Conservation (phyloP, 129 eudicot species). For the Solidago caesia region DNA sequence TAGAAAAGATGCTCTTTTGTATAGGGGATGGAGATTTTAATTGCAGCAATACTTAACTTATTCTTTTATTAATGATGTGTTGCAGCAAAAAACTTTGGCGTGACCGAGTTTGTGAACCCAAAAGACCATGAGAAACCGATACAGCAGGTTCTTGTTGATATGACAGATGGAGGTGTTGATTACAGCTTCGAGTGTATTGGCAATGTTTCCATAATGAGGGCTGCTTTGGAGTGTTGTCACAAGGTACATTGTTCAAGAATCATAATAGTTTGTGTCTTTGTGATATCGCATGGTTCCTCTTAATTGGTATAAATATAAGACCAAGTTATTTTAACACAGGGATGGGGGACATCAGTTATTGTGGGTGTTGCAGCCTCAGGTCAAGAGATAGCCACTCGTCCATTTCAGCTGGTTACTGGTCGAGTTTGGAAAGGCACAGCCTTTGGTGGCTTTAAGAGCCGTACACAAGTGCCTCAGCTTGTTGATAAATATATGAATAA, state of each 20-base stretch:
- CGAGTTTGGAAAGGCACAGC: constrained; percentile 99
- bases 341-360: constrained; percentile 98
- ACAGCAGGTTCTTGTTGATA: constrained; percentile 90
- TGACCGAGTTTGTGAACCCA: constrained; percentile 93
- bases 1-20: background rate
- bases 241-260: constrained; percentile 46
- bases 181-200: constrained; percentile 99
- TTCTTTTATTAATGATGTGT: constrained; percentile 17
- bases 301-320: background rate
- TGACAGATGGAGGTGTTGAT: constrained; percentile 98
- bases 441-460: constrained; percentile 92
- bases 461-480: constrained; percentile 94
- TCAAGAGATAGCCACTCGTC: constrained; percentile 94
- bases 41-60: background rate
- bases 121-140: constrained; percentile 94
- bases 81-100: constrained; percentile 95
- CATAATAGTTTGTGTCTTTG: background rate
- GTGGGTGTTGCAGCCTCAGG: constrained; percentile 99
- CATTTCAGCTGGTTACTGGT: constrained; percentile 90
- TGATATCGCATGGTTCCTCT: background rate
- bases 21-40: background rate
- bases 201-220: constrained; percentile 90
- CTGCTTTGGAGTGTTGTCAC: constrained; percentile 99
- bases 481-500: constrained; percentile 93
- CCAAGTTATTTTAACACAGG: constrained; percentile 40